A percentile compares a stretch with the other conserved stretches of the same genome.
Conservation (phyloP, 1,284 basidiomycete species). For the Lentinula novae-zelandiae region DNA sequence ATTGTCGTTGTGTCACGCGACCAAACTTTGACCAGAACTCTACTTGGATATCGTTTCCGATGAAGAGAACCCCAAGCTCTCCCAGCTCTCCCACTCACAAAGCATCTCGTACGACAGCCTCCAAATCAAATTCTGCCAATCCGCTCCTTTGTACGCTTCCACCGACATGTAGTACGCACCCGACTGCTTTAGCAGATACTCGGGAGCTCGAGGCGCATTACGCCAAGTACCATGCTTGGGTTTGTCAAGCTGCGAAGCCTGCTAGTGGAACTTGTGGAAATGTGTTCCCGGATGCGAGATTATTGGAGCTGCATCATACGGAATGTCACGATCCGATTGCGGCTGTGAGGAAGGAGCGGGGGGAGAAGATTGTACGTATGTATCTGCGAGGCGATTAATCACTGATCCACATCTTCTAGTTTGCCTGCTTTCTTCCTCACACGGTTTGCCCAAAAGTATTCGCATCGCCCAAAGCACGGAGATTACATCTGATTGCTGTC, state of each 20-base stretch:
- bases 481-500: slow-evolving; percentile 77
- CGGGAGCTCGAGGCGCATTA: slow-evolving; percentile 79
- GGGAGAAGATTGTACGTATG: slow-evolving; percentile 81
- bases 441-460: slow-evolving; percentile 62
- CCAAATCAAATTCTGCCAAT: not conserved
- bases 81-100: not conserved
- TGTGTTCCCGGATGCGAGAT: slow-evolving; percentile 81
- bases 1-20: too few species aligned
- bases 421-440: slow-evolving; percentile 68
- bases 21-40: not conserved
- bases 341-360: slow-evolving; percentile 68
- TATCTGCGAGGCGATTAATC: not conserved
- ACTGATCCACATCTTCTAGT: slow-evolving; percentile 42
- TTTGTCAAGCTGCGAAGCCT: slow-evolving; percentile 53
- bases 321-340: slow-evolving; percentile 87
- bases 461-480: slow-evolving; percentile 69
- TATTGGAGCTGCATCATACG: slow-evolving; percentile 81
- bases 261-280: slow-evolving; percentile 47
- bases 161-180: slow-evolving; percentile 71
- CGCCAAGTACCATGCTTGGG: slow-evolving; percentile 77
- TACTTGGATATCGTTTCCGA: not conserved
- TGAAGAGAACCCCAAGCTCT: not conserved
- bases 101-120: slow-evolving; percentile 28
- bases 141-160: slow-evolving; percentile 71
- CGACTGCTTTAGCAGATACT: slow-evolving; percentile 57